These are phyloP conservation scores for Triticum monococcum DNA, from an alignment of 176 grass and related monocot species.

Conservation along the genomic window DNA sequence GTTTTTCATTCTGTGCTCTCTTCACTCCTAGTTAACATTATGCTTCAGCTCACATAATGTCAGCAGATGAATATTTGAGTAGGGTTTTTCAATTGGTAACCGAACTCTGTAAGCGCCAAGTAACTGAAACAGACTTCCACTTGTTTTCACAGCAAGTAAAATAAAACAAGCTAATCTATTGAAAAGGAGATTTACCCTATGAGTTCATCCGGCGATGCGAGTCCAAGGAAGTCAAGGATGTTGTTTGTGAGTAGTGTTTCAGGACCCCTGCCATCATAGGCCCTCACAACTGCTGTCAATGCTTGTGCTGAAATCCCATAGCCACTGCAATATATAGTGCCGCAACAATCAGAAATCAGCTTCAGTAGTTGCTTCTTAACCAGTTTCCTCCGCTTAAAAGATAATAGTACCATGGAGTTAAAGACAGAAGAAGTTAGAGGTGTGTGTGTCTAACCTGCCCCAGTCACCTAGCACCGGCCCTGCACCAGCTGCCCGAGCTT, in stretches of 20 bases:
- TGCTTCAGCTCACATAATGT: background rate
- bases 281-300: conserved; percentile 71
- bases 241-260: conserved; percentile 62
- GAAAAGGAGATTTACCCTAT: conserved; percentile 52
- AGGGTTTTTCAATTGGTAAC: background rate
- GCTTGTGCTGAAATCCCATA: conserved; percentile 88
- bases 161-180: background rate
- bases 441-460: conserved; percentile 54
- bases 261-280: conserved; percentile 69
- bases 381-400: background rate
- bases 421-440: background rate
- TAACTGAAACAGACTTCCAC: background rate
- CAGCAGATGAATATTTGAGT: background rate
- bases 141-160: background rate
- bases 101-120: background rate
- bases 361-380: background rate
- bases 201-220: conserved; percentile 65
- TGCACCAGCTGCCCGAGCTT: conserved; percentile 79
- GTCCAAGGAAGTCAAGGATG: conserved; percentile 54
- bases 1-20: background rate
- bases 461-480: conserved; percentile 77
- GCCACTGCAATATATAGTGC: conserved; percentile 43
- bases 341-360: background rate
- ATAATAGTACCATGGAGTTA: background rate
- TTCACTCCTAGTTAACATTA: background rate